phyloP scores from a whole-genome alignment of 768 basidiomycete species.

The Tylopilus felleus region DNA sequence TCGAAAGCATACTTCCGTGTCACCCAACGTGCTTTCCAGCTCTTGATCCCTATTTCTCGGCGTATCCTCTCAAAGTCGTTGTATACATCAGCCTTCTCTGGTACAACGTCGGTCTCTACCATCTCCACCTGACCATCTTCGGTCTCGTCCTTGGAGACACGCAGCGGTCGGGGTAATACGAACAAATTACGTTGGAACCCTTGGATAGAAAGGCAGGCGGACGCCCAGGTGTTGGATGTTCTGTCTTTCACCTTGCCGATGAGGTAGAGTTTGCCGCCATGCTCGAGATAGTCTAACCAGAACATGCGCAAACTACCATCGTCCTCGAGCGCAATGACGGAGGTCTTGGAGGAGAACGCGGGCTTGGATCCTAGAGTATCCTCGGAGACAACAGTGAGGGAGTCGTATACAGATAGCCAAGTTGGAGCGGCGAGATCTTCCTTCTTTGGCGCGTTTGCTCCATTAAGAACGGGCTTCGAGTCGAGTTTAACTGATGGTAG shows the following conservation, averaged over 20 bases:
- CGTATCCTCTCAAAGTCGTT: conserved; percentile 80
- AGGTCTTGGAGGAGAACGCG: conserved; percentile 36
- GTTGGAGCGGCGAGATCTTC: conserved; percentile 48
- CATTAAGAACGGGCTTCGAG: conserved; percentile 12
- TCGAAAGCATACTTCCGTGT: conserved; percentile 92
- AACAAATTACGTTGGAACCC: conserved; percentile 89
- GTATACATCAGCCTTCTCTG: conserved; percentile 68
- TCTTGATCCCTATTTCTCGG: conserved; percentile 65
- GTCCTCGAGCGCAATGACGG: conserved; percentile 64
- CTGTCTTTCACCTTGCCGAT: conserved; percentile 90
- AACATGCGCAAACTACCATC: conserved; percentile 89
- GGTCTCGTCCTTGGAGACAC: conserved; percentile 39
- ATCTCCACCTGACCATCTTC: conserved; percentile 34
- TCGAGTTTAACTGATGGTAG: not conserved
- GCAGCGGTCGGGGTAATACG: conserved; percentile 72
- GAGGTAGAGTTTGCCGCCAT: conserved; percentile 80
- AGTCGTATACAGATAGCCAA: conserved; percentile 77
- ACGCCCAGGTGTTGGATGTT: conserved; percentile 60
- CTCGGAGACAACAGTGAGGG: conserved; percentile 56
- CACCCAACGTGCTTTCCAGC: conserved; percentile 82
- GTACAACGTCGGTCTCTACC: conserved; percentile 72
- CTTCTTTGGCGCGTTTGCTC: conserved; percentile 34
- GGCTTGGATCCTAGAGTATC: conserved; percentile 52
- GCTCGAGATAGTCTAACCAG: conserved; percentile 95
- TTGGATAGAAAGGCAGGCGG: conserved; percentile 83